A percentile compares a stretch with the other conserved stretches of the same genome.
phyloP scores from a whole-genome alignment of 225 moss, liverwort and hornwort genomes.

The Polytrichum formosum region DNA sequence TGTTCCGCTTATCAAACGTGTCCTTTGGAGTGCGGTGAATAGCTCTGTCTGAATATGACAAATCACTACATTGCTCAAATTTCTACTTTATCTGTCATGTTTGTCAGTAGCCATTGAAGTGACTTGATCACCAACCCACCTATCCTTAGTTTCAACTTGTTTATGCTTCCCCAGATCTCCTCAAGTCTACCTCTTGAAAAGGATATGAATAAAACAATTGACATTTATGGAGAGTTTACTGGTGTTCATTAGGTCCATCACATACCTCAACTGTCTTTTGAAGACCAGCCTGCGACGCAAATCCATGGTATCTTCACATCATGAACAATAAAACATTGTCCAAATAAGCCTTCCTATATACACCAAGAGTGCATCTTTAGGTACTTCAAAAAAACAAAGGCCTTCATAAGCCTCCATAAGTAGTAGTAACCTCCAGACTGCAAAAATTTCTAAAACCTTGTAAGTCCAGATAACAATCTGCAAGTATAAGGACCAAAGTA shows the following conservation, averaged over 20 bases:
- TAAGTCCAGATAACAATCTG: not conserved
- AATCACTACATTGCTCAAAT: not conserved
- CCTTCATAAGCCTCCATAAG: not conserved
- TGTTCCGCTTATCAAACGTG: slow-evolving; percentile 65
- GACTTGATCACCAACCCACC: too few species aligned
- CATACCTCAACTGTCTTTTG: slow-evolving; percentile 81
- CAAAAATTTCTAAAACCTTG: not conserved
- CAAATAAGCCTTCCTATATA: too few species aligned
- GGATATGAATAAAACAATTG: too few species aligned
- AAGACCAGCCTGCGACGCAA: slow-evolving; percentile 74
- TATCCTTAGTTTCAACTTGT: too few species aligned
- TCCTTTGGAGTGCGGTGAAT: slow-evolving; percentile 81
- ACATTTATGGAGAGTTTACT: too few species aligned
- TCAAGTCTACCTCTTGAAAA: too few species aligned
- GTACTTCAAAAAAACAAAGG: not conserved
- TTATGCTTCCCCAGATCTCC: too few species aligned
- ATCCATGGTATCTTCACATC: slow-evolving; percentile 74
- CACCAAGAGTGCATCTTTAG: not conserved
- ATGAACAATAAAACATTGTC: slow-evolving; percentile 6
- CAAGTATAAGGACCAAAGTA: not conserved
- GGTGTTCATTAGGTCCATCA: not conserved
- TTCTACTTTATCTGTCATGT: too few species aligned
- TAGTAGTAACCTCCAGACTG: not conserved
- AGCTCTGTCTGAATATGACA: slow-evolving; percentile 62
- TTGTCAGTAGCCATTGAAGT: not conserved